Conservation (phyloP, 768 basidiomycete species). For the Collybia sordida region DNA sequence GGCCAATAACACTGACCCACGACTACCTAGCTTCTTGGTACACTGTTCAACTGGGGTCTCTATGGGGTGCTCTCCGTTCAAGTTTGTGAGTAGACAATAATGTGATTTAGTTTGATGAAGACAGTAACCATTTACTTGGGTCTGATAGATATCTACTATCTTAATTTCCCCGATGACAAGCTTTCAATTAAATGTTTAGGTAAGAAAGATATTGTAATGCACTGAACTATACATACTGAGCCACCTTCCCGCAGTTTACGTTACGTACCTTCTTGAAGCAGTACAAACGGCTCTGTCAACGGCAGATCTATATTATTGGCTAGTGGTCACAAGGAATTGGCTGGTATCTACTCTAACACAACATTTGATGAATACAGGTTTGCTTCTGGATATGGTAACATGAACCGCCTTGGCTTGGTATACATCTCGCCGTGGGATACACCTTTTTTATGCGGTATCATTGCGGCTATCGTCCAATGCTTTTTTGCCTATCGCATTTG, state of each 20-base stretch:
- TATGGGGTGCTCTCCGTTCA: slow-evolving; percentile 11
- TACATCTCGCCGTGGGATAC: slow-evolving; percentile 17
- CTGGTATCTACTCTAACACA: neutral
- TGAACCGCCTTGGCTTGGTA: slow-evolving; percentile 11
- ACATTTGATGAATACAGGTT: slow-evolving; percentile 3
- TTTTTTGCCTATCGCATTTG: slow-evolving; percentile 20
- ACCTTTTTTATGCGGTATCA: slow-evolving; percentile 17
- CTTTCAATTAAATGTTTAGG: neutral
- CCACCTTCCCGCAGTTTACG: neutral
- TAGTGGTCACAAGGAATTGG: neutral
- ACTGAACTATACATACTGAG: too few species aligned
- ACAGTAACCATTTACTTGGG: neutral
- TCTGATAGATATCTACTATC: slow-evolving; percentile 1
- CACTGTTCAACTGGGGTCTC: slow-evolving; percentile 9
- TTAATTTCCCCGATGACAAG: slow-evolving; percentile 1
- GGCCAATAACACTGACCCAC: neutral
- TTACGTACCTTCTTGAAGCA: neutral
- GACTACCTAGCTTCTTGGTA: slow-evolving; percentile 9
- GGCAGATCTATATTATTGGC: neutral
- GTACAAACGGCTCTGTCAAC: neutral
- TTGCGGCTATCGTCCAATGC: slow-evolving; percentile 15
- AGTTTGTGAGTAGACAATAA: slow-evolving; percentile 6
- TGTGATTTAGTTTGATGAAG: neutral
- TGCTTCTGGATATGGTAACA: slow-evolving; percentile 16
- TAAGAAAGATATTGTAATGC: too few species aligned